Conservation (phyloP, 495 filamentous ascomycete genomes). For the Neurospora sp. region DNA sequence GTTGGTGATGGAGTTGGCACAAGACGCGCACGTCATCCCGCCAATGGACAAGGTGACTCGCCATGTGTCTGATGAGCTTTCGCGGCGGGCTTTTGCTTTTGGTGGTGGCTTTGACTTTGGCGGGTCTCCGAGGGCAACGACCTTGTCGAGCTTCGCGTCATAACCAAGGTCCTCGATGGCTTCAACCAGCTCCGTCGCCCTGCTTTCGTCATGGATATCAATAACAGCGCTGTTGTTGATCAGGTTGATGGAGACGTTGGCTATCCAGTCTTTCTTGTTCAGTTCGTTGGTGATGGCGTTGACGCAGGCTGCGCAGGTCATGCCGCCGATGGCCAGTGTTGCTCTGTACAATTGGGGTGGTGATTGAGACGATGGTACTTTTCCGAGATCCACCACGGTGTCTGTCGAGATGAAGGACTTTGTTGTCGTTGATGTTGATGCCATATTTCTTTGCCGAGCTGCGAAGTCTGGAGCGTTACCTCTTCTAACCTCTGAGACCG, state of each 20-base stretch:
- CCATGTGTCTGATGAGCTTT: conserved; percentile 21
- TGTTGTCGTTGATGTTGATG: not conserved
- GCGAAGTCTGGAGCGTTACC: not conserved
- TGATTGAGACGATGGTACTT: not conserved
- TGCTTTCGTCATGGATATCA: conserved; percentile 44
- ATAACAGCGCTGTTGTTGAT: conserved; percentile 62
- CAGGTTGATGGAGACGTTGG: conserved; percentile 54
- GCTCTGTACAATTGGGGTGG: conserved; percentile 34
- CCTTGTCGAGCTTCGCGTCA: conserved; percentile 52
- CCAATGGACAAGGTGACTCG: conserved; percentile 58
- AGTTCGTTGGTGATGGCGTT: conserved; percentile 55
- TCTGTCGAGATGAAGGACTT: conserved; percentile 17
- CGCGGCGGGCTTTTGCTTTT: not conserved
- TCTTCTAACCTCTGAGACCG: not conserved
- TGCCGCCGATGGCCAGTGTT: conserved; percentile 63
- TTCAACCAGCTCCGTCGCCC: conserved; percentile 47
- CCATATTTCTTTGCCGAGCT: conserved; percentile 2
- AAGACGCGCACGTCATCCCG: conserved; percentile 80
- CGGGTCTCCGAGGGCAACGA: conserved; percentile 21
- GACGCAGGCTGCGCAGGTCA: conserved; percentile 79
- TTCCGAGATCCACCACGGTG: conserved; percentile 4
- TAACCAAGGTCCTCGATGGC: conserved; percentile 77
- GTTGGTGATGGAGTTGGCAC: conserved; percentile 53
- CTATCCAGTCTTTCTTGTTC: conserved; percentile 52
- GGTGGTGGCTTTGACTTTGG: conserved; percentile 8